Conservation (phyloP, 306 rosid species). For the Ziziphus jujuba region DNA sequence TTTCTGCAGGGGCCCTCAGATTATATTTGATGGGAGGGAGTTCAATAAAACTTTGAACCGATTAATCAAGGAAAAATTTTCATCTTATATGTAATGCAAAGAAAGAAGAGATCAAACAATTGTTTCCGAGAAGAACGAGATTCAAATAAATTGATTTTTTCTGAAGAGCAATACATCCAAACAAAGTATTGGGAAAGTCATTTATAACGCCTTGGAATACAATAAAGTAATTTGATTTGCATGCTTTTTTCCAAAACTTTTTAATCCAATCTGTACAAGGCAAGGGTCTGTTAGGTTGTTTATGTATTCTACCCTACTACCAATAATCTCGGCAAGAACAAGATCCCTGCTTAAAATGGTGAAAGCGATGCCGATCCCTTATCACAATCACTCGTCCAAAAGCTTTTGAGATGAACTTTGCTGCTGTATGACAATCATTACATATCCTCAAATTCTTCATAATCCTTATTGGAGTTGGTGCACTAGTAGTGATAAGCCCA, state of each 20-base stretch:
- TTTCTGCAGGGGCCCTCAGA: no score
- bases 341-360: conserved; percentile 66
- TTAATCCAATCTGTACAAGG: not conserved
- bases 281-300: not conserved
- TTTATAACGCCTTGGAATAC: not conserved
- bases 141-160: no score
- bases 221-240: not conserved
- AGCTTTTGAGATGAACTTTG: conserved; percentile 63
- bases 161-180: no score
- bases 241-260: not conserved
- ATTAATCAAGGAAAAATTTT: no score
- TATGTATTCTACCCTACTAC: conserved; percentile 33
- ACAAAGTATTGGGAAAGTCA: not conserved
- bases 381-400: conserved; percentile 59
- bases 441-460: conserved; percentile 79
- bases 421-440: conserved; percentile 73
- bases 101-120: no score
- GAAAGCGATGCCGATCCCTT: conserved; percentile 89
- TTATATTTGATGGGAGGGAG: no score
- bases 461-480: conserved; percentile 63
- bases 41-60: no score
- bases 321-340: conserved; percentile 78
- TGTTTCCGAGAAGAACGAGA: no score
- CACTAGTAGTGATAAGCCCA: conserved; percentile 56
- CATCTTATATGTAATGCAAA: no score